Conservation (phyloP, 2,329 filamentous ascomycete species). For the Xylaria sp. region DNA sequence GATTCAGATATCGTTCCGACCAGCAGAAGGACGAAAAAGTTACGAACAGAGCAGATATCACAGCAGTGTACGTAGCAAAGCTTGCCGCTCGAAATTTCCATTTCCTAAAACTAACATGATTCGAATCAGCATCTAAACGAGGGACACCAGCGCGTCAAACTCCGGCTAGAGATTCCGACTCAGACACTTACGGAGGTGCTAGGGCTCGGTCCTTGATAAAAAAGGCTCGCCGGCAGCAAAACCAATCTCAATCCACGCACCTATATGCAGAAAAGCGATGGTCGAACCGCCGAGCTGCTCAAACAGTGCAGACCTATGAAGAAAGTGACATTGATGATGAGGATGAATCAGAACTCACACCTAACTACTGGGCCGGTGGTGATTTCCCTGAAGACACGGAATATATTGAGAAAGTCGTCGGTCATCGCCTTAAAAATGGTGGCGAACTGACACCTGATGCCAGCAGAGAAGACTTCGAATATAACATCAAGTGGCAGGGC, state of each 20-base stretch:
- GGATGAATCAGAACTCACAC: constrained; percentile 73
- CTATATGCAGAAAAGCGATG: constrained; percentile 86
- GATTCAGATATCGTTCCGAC: constrained; percentile 76
- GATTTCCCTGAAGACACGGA: constrained; percentile 81
- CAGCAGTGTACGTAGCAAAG: constrained; percentile 65
- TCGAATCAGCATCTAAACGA: constrained; percentile 66
- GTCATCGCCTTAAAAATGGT: constrained; percentile 82
- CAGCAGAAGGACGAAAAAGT: constrained; percentile 72
- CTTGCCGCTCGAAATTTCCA: constrained; percentile 11
- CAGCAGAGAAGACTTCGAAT: constrained; percentile 84
- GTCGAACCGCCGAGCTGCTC: constrained; percentile 86
- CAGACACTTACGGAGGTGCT: constrained; percentile 82
- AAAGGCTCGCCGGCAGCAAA: constrained; percentile 79
- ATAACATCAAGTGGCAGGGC: constrained; percentile 94
- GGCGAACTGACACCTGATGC: constrained; percentile 68
- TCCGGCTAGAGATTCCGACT: constrained; percentile 71
- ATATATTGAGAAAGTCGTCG: constrained; percentile 90
- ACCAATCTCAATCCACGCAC: constrained; percentile 71
- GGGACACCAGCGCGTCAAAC: constrained; percentile 66
- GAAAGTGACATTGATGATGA: constrained; percentile 74
- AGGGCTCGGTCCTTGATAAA: constrained; percentile 76
- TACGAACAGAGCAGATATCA: constrained; percentile 71
- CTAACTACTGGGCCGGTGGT: constrained; percentile 74
- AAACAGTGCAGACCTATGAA: constrained; percentile 71
- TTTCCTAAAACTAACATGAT: constrained; percentile 35